A percentile compares a stretch with the other conserved stretches of the same genome.
Evolutionary conservation across 1,284 basidiomycete species (phyloP).

Genomic region (Trametes hirsuta): DNA sequence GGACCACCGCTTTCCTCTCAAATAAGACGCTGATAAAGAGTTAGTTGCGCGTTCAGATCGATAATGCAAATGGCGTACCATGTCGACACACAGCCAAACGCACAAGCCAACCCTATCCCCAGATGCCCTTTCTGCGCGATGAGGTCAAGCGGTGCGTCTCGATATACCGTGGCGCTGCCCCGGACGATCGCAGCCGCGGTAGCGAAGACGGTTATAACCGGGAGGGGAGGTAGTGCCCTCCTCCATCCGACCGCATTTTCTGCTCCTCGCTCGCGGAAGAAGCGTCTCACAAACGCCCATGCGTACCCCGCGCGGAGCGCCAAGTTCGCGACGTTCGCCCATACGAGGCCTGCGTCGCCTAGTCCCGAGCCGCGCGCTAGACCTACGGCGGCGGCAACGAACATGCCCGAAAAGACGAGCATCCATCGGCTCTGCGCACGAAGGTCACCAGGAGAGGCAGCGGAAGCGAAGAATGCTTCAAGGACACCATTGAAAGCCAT

Average conservation of each 20-base stretch:
- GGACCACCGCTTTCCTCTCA: slow-evolving; percentile 19
- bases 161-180: slow-evolving; percentile 29
- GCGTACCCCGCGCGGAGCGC: slow-evolving; percentile 60
- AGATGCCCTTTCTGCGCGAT: slow-evolving; percentile 35
- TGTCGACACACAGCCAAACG: slow-evolving; percentile 32
- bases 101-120: slow-evolving; percentile 29
- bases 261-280: slow-evolving; percentile 28
- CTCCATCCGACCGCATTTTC: slow-evolving; percentile 24
- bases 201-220: slow-evolving; percentile 33
- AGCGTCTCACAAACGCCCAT: slow-evolving; percentile 35
- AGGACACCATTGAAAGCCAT: slow-evolving; percentile 88
- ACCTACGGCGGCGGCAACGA: slow-evolving; percentile 55
- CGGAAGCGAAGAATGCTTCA: slow-evolving; percentile 87
- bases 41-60: background rate
- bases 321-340: slow-evolving; percentile 74
- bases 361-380: slow-evolving; percentile 51
- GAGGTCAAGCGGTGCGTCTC: slow-evolving; percentile 24
- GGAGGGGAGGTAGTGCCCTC: slow-evolving; percentile 31
- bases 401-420: slow-evolving; percentile 64
- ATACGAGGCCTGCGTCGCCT: slow-evolving; percentile 76
- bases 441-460: slow-evolving; percentile 67
- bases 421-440: slow-evolving; percentile 72
- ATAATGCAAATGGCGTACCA: slow-evolving; percentile 32
- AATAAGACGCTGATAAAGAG: slow-evolving; percentile 5
- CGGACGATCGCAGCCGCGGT: slow-evolving; percentile 32